Percentiles rank a stretch among this genome's conserved stretches.
Evolutionary conservation across 2,329 filamentous ascomycete species (phyloP).

Genomic region (Drechslera avenae): DNA sequence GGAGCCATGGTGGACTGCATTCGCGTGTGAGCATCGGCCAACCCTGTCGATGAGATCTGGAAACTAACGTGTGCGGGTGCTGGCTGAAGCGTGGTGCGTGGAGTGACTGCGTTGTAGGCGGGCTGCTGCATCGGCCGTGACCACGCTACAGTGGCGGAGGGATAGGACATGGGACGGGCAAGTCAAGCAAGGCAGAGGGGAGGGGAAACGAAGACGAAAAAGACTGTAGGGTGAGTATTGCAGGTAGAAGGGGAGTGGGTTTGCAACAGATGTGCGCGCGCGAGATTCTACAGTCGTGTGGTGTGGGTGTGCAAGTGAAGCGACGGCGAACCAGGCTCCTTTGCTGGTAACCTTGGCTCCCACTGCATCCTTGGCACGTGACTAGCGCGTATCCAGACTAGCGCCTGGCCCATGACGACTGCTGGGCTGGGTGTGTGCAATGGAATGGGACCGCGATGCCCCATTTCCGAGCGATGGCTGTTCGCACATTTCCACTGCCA

Average conservation of each 20-base stretch:
- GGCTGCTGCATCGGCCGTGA: slow-evolving; percentile 37
- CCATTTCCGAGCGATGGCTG: slow-evolving; percentile 17
- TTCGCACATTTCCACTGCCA: slow-evolving; percentile 18
- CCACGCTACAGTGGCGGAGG: slow-evolving; percentile 37
- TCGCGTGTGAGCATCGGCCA: slow-evolving; percentile 18
- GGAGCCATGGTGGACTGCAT: slow-evolving; percentile 26
- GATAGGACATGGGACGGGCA: slow-evolving; percentile 34
- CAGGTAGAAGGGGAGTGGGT: slow-evolving; percentile 5
- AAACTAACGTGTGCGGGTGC: slow-evolving; percentile 29
- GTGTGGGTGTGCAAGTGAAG: slow-evolving; percentile 23
- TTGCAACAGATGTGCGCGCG: slow-evolving; percentile 4
- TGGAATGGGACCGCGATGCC: slow-evolving; percentile 8
- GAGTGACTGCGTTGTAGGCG: slow-evolving; percentile 54
- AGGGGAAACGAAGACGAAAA: not conserved
- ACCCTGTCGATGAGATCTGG: not conserved
- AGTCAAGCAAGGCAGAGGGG: slow-evolving; percentile 11
- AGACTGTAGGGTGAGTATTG: slow-evolving; percentile 24
- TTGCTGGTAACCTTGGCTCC: slow-evolving; percentile 1
- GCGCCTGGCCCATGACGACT: slow-evolving; percentile 25
- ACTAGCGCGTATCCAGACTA: slow-evolving; percentile 12
- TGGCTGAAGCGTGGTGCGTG: slow-evolving; percentile 47
- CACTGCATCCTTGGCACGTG: slow-evolving; percentile 14
- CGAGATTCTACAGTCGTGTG: slow-evolving; percentile 9
- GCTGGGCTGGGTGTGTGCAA: slow-evolving; percentile 18
- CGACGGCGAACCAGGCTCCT: slow-evolving; percentile 22